These are phyloP conservation scores for Sugiyamaella qingdaonensis DNA, from an alignment of 805 yeast species.

Conservation along the genomic window DNA sequence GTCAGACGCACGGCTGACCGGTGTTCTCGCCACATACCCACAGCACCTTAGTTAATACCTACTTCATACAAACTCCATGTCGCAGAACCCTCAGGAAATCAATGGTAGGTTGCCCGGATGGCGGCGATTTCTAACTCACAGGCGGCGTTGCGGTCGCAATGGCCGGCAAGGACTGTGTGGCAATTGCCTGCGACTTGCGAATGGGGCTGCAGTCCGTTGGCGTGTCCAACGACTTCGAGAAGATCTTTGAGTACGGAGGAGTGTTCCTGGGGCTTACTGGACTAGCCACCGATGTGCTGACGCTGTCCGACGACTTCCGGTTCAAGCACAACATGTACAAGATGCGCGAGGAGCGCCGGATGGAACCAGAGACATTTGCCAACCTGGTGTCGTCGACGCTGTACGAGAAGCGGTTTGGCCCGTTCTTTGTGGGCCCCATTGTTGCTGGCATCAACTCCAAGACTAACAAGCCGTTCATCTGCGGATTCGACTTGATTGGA, in stretches of 20 bases:
- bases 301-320: constrained; percentile 74
- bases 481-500: constrained; percentile 95
- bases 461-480: constrained; percentile 79
- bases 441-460: constrained; percentile 92
- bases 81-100: constrained; percentile 35
- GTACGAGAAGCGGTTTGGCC: constrained; percentile 86
- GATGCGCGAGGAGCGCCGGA: constrained; percentile 82
- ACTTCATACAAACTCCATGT: constrained; percentile 24
- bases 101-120: constrained; percentile 26
- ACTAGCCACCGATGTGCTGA: constrained; percentile 87
- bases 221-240: constrained; percentile 87
- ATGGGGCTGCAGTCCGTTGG: constrained; percentile 93
- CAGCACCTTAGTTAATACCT: neutral
- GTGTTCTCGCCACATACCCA: neutral
- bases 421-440: constrained; percentile 93
- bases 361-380: constrained; percentile 92
- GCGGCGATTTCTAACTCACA: constrained; percentile 10
- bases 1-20: neutral
- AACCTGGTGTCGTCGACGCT: constrained; percentile 85
- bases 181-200: constrained; percentile 93
- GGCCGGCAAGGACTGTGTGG: constrained; percentile 98
- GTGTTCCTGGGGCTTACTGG: constrained; percentile 92
- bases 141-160: constrained; percentile 98
- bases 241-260: constrained; percentile 73
- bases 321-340: constrained; percentile 84